phyloP scores from a whole-genome alignment of 1,284 basidiomycete species.

The Leccinum angustisporum region DNA sequence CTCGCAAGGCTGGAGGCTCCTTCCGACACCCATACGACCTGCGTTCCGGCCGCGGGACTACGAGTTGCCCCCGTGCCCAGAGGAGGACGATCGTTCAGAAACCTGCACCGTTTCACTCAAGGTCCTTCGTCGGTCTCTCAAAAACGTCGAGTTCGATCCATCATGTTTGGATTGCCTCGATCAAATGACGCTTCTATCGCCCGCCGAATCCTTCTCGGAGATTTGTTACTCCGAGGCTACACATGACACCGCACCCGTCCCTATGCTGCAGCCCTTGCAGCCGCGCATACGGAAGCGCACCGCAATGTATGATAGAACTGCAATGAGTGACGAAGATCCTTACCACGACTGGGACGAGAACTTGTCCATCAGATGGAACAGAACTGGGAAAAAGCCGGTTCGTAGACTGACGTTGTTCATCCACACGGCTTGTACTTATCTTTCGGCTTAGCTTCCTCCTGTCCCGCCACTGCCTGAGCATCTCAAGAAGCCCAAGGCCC shows the following conservation, averaged over 20 bases:
- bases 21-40: constrained; percentile 35
- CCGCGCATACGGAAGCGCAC: constrained; percentile 33
- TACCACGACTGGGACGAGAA: constrained; percentile 37
- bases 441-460: constrained; percentile 22
- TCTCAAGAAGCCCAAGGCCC: constrained; percentile 15
- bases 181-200: constrained; percentile 36
- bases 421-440: constrained; percentile 10
- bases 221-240: constrained; percentile 35
- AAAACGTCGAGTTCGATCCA: constrained; percentile 35
- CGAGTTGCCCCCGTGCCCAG: constrained; percentile 29
- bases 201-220: constrained; percentile 36
- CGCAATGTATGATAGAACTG: constrained; percentile 32
- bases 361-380: constrained; percentile 26
- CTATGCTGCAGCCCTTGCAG: constrained; percentile 31
- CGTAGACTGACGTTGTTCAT: constrained; percentile 12
- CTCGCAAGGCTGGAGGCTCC: constrained; percentile 33
- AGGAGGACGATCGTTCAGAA: constrained; percentile 31
- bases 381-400: constrained; percentile 20
- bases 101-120: constrained; percentile 30
- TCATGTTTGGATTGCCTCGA: constrained; percentile 36
- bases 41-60: constrained; percentile 34
- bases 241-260: constrained; percentile 30
- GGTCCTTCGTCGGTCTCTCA: constrained; percentile 35
- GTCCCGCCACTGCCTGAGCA: constrained; percentile 32
- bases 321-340: constrained; percentile 36